Evolutionary conservation across 2,329 filamentous ascomycete species (phyloP), one percentile per base, ranked within the genome.

Genomic region (Fusarium abutilonis): DNA sequence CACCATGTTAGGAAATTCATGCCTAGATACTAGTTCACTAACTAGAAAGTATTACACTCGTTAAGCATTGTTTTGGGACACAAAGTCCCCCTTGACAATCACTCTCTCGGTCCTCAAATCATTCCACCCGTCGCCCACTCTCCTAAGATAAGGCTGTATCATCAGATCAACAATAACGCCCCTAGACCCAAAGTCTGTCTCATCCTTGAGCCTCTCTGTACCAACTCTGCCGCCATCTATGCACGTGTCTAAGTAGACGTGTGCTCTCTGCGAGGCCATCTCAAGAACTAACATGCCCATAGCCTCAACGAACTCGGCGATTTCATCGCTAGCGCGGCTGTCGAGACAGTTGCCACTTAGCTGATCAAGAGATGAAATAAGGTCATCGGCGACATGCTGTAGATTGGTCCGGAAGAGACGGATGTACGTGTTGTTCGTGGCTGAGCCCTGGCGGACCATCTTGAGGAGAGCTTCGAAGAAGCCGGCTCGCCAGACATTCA

Each of bases 81-180:
- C 55, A 54, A 63, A 44, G 31, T 63, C 47, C 10, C 60, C 60
- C 44, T 52, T 41, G 9, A 43, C 42, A 47, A 63, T 52, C 2
- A 52, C 44, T 17, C 56, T 52, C 52, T 56, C 32, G 15, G 35
- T 46, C 17, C 34, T 50, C 38, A 56, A 36, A 9, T 63, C 56
- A 10, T 60, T 48, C 14, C 51, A 50, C 11, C 60, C 60, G 46
- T 63, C 56, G 15, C 60, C 60, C 9, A 60, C 36, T 6, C 56
- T 56, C 32, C 47, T 40, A 17, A 63, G 26, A 38, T 56, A 60
- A 9, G 60, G 60, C 44, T 63, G 60, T 28, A 53, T 60, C 56
- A 56, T 60, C 8, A 63, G 11, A 21, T 60, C 56, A 3, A 56
- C 60, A 1, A 15, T 26, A 14, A 56, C 9, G 4, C 14, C 23